Evolutionary conservation across 345 rosid genomes (phyloP), one percentile per base, ranked within the genome.

Genomic region (Eucalyptus grandis): DNA sequence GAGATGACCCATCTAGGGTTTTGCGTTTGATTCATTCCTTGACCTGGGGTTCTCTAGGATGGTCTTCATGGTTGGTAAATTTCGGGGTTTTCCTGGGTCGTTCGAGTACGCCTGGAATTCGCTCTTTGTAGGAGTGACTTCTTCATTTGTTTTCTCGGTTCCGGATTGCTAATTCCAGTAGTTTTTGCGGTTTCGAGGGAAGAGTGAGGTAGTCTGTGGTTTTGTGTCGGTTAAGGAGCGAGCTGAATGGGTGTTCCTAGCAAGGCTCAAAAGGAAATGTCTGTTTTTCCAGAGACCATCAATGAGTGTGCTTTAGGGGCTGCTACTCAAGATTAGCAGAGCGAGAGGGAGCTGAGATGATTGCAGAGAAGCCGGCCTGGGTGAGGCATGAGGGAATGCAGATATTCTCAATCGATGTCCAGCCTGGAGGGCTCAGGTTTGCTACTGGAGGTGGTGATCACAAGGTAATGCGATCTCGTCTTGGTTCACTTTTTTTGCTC

Each of bases 371-470:
- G 90, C 99, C 99, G 86, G 87, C 89, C 91, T 98, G 99, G 99
- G 96, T 98, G 90, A 95, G 93, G 90, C 99, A 98, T 92, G 99
- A 97, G 91, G 99, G 99, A 90, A 93, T 96, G 95, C 99, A 96
- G 93, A 97, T 98, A 89, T 97, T 98, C 94, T 97, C 99, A 91
- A 94, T 97, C 93, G 99, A 98, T 91, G 96, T 98, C 90, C 99
- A 97, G 88, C 99, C 99, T 88, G 96, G 97, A 88, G 97, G 95
- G n/a, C 96, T 92, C 89, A 92, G 99, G 95, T 97, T 98, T 91
- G 99, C 99, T 87, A 97, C 99, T 46, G 99, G 99, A 87, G 99
- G 99, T 90, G 99, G 99, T 88, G 99, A 98, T 93, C 98, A 97
- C 93, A 98, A 98, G 99, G 99, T 98, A 87, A 51, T 31, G 43